Evolutionary conservation across 495 filamentous ascomycete genomes (phyloP), one percentile per base, ranked within the genome.

Genomic region (Penicillium cataractarum): DNA sequence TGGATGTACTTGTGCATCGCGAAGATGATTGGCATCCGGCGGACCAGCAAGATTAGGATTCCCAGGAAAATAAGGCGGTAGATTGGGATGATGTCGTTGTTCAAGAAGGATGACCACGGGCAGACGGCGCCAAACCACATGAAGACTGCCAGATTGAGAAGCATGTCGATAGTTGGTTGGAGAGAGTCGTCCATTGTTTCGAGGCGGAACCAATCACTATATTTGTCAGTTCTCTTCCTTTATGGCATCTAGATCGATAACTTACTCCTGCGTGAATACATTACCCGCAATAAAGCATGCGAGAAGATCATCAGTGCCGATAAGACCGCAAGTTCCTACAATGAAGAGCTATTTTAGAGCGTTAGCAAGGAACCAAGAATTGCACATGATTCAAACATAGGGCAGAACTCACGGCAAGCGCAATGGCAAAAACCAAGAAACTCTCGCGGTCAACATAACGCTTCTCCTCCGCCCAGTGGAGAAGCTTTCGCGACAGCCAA

Each of bases 251-350:
- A 17, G 7, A 46, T 48, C 31, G 19, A 17, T 6, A 19, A 68
- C 81, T 61, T 78, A 86, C 84, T 90, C 93, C 83, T 90, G 91
- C 5, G 91, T 96, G 65, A 98, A 95, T 7, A 85, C 87, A 67
- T 97, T 97, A 4, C 94, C 94, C 19, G 94, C 93, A 61, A 97
- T 88, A 67, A 98, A 98, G 76, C 92, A 97, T 3, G 94, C 93
- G 1, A 98, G 82, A 17, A 97, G 88, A 63, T 97, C 94, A 73
- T 97, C 94, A 48, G 87, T 95, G 3, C 94, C 94, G 60, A 97
- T 87, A 82, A 97, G 85, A 12, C 93, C 93, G 65, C 90, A 92
- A 1, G 92, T 96, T 13, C 92, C 92, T 4, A 90, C 82, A 59
- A 96, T 90, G 68, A 97, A 96, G 10, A 95, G 79, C 79, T 82